Conservation (phyloP, 768 basidiomycete species). For the Boletus rufocinnamomeus region DNA sequence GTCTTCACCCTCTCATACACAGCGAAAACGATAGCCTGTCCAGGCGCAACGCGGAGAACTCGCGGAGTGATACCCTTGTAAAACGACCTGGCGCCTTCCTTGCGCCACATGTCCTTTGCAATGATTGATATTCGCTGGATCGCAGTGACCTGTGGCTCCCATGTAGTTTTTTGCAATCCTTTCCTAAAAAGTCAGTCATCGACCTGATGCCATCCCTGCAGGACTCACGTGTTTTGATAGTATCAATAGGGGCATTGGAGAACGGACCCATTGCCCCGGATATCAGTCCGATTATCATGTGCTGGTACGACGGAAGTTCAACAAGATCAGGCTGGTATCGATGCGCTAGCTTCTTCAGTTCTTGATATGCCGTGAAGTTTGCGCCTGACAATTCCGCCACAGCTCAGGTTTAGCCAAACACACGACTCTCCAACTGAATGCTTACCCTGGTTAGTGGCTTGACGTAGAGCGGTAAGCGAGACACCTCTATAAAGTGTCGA, state of each 20-base stretch:
- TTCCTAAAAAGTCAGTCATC: constrained; percentile 8
- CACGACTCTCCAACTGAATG: background rate
- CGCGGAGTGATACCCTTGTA: constrained; percentile 99
- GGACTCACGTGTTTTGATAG: constrained; percentile 86
- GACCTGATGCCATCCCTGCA: background rate
- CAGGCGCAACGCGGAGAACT: constrained; percentile 94
- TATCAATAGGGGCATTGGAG: constrained; percentile 95
- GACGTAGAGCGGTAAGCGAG: constrained; percentile 86
- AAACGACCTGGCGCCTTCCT: constrained; percentile 87
- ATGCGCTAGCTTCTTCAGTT: constrained; percentile 85
- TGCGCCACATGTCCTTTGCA: constrained; percentile 89
- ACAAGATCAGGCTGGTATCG: constrained; percentile 72
- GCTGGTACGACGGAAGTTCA: constrained; percentile 92
- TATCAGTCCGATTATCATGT: constrained; percentile 92
- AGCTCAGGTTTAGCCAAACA: background rate
- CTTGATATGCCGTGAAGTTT: constrained; percentile 98
- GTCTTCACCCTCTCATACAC: constrained; percentile 90
- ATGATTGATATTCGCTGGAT: constrained; percentile 79
- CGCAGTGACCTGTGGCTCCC: constrained; percentile 71
- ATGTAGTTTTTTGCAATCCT: constrained; percentile 86
- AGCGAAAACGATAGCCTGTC: constrained; percentile 95
- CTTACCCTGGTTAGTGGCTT: constrained; percentile 96
- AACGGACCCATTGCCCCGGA: constrained; percentile 99
- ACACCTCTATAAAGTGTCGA: constrained; percentile 90
- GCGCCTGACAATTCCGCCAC: constrained; percentile 57